Base-by-base conservation (phyloP, 2,329 filamentous ascomycete genomes). In the Fusarium brevicatenulatum region DNA sequence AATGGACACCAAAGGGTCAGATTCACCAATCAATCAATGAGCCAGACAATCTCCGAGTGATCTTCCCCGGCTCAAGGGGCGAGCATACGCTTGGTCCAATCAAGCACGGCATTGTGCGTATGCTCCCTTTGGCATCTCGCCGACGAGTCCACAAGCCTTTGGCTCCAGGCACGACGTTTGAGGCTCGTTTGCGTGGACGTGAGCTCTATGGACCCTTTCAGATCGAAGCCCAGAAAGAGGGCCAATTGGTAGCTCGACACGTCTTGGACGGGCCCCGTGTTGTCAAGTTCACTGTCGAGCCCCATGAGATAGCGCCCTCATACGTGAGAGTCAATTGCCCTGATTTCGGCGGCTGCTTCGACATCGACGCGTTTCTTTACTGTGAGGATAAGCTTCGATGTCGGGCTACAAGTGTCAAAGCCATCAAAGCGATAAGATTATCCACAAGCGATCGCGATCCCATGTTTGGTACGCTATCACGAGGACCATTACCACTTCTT, bases 61-160 rank as follows among this genome's bases (percentile, higher is more conserved):
- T 49, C 0, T 66, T 66, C 4, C 30, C 49, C 0, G 30, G 63
- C 10, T 25, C 63, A 11, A 66, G 30, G 8, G 63, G 59, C 2
- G 25, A 64, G 1, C 59, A 66, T 39, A 65, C 5, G 2, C 4
- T 66, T 2, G 63, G 63, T 4, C 59, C 59, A 6, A 56, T 56
- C 6, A 66, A 66, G 9, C 59, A 66, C 9, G 63, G 59, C 19
- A 66, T 65, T 16, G 63, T 66, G 9, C 63, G 63, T 13, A 66
- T 65, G 59, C 19, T 64, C 3, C 30, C 63, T 12, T 37, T 7
- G 4, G 49, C 59, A 46, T 65, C 63, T 16, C 47, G 59, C 1
- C 63, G 10, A 9, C 42, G 28, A n/a, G 21, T 65, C 2, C 18
- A 37, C 2, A 43, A 28, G 1, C 36, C 42, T 2, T 37, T 49